Evolutionary conservation across 495 filamentous ascomycete genomes (phyloP).

Genomic region (Penicillium macrosclerotiorum): DNA sequence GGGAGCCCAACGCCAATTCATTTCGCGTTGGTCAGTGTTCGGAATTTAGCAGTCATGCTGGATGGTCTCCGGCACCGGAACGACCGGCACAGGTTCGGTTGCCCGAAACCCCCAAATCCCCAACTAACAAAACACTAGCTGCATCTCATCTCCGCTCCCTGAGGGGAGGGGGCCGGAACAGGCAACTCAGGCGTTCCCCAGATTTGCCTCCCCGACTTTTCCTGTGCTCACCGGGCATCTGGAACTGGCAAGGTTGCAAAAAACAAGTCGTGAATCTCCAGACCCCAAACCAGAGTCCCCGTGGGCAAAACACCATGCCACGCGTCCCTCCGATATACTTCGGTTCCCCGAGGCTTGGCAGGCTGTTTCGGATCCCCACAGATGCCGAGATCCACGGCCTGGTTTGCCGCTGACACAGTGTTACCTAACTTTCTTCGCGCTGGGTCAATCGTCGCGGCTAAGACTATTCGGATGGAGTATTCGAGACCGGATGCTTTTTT

Average conservation of each 20-base stretch:
- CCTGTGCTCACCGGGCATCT: slow-evolving; percentile 16
- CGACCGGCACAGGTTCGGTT: slow-evolving; percentile 11
- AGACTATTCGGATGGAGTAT: too few relatives aligned
- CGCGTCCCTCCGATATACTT: slow-evolving; percentile 6
- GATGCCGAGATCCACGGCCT: slow-evolving; percentile 9
- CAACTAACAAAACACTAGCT: background rate
- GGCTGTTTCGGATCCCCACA: background rate
- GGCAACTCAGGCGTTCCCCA: slow-evolving; percentile 5
- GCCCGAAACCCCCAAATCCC: background rate
- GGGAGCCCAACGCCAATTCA: too few relatives aligned
- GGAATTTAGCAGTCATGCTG: too few relatives aligned
- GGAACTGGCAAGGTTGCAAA: slow-evolving; percentile 14
- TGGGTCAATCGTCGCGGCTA: too few relatives aligned
- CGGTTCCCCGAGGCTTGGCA: slow-evolving; percentile 9
- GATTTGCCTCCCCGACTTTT: slow-evolving; percentile 13
- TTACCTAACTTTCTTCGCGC: too few relatives aligned
- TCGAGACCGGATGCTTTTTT: slow-evolving; percentile 1
- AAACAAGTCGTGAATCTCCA: slow-evolving; percentile 3
- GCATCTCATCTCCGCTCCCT: background rate
- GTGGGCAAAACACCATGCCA: slow-evolving; percentile 4
- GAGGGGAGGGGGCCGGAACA: background rate
- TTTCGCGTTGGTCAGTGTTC: too few relatives aligned
- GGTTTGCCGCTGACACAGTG: background rate
- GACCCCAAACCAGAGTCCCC: slow-evolving; percentile 5
- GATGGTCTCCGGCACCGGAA: slow-evolving; percentile 6